Conservation (phyloP, 2,329 filamentous ascomycete genomes). For the Phaeoacremonium minimum region DNA sequence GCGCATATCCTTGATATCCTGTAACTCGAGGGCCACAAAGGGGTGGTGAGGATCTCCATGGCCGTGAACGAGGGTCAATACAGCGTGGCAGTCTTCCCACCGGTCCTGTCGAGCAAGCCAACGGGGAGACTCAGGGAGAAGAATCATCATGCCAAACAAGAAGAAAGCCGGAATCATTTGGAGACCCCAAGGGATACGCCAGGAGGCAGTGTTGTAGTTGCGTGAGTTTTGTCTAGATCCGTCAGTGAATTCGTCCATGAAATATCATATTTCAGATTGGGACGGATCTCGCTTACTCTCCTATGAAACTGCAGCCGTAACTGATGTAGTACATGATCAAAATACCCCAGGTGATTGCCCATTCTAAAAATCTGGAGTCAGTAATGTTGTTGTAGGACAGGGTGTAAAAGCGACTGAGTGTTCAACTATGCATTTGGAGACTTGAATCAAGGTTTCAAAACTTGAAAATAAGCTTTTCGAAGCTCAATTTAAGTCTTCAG, state of each 20-base stretch:
- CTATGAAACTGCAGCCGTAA: slow-evolving; percentile 41
- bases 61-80: slow-evolving; percentile 55
- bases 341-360: slow-evolving; percentile 41
- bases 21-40: slow-evolving; percentile 63
- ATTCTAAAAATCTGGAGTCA: too few species aligned
- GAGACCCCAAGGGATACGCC: slow-evolving; percentile 45
- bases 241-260: slow-evolving; percentile 1
- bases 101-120: slow-evolving; percentile 46
- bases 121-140: slow-evolving; percentile 44
- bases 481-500: too few species aligned
- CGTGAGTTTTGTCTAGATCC: neutral
- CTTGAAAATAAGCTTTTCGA: too few species aligned
- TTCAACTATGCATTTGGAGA: too few species aligned
- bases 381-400: too few species aligned
- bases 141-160: slow-evolving; percentile 33
- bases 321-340: slow-evolving; percentile 43
- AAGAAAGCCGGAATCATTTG: slow-evolving; percentile 39
- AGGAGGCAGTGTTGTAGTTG: slow-evolving; percentile 33
- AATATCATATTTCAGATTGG: neutral
- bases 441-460: too few species aligned
- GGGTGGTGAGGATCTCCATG: slow-evolving; percentile 60
- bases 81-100: slow-evolving; percentile 37
- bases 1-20: slow-evolving; percentile 69
- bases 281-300: too few species aligned
- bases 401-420: too few species aligned